Conservation (phyloP, 176 grass and related monocot species). For the Rhynchospora tenuis region DNA sequence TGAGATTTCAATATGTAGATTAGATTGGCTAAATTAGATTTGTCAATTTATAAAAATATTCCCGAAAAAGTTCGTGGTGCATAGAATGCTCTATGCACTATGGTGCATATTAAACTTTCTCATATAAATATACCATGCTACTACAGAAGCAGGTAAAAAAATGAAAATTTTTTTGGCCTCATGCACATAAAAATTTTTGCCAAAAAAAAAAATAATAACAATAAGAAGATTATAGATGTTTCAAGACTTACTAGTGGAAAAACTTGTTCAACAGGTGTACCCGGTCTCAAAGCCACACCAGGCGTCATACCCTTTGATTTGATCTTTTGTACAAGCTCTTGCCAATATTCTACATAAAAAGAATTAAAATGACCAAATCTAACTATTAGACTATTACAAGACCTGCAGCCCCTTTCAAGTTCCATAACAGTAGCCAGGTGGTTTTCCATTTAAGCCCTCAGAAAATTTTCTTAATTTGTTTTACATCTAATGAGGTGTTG, state of each 20-base stretch:
- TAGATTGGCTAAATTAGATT: no score
- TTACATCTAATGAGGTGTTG: background rate
- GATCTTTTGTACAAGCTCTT: constrained; percentile 67
- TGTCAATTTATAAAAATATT: no score
- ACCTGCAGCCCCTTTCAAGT: background rate
- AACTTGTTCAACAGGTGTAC: constrained; percentile 81
- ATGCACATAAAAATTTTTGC: background rate
- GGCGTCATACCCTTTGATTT: constrained; percentile 77
- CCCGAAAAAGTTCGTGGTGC: no score
- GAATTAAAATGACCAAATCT: background rate
- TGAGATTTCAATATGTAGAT: no score
- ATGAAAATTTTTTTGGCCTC: background rate
- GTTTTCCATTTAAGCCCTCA: background rate
- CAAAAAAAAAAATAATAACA: background rate
- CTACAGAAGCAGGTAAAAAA: background rate
- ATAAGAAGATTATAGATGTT: background rate
- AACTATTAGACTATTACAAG: background rate
- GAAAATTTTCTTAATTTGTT: background rate
- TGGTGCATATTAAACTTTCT: no score
- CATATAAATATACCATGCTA: background rate
- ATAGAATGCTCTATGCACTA: no score
- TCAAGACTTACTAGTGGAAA: constrained; percentile 58
- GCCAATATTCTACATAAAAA: constrained; percentile 69
- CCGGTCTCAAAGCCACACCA: constrained; percentile 90
- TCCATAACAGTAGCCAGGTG: background rate